Evolutionary conservation across 208 protist genomes (phyloP).

Genomic region (Wallacemonas collosoma): DNA sequence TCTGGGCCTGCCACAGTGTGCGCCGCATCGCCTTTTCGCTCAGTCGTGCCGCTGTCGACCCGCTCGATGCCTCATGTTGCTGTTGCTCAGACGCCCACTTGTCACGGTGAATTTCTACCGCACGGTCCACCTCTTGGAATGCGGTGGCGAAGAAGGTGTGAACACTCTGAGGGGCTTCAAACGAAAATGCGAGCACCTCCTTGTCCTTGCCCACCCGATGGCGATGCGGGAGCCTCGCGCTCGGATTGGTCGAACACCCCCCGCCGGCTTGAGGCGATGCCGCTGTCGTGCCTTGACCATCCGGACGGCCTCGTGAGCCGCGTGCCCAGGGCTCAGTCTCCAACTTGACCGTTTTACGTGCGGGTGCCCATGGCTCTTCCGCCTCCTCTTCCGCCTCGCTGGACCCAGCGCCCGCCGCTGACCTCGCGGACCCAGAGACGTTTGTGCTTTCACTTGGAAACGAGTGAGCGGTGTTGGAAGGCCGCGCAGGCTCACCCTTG

Average conservation of each 20-base stretch:
- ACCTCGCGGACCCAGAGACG: not conserved
- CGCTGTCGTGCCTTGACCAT: not conserved
- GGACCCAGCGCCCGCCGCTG: not conserved
- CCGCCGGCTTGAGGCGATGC: not conserved
- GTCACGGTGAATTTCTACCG: slow-evolving; percentile 19
- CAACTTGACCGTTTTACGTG: slow-evolving; percentile 10
- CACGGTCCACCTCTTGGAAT: slow-evolving; percentile 37
- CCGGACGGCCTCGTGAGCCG: not conserved
- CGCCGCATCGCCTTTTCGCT: slow-evolving; percentile 16
- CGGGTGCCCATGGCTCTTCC: slow-evolving; percentile 5
- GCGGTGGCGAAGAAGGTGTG: slow-evolving; percentile 48
- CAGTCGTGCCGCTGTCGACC: not conserved
- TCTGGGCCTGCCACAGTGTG: slow-evolving; percentile 6
- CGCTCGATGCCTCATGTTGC: not conserved
- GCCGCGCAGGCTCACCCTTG: slow-evolving; percentile 21
- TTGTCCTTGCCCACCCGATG: slow-evolving; percentile 7
- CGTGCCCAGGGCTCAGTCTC: slow-evolving; percentile 8
- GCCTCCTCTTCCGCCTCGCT: not conserved
- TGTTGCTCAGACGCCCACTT: not conserved
- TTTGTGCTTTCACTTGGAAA: not conserved
- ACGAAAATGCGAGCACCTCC: slow-evolving; percentile 22
- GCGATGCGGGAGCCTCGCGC: not conserved
- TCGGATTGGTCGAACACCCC: not conserved
- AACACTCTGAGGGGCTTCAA: slow-evolving; percentile 28
- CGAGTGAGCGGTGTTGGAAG: not conserved